These are phyloP conservation scores for Naematelia encephala DNA, from an alignment of 768 basidiomycete genomes.

Conservation along the genomic window DNA sequence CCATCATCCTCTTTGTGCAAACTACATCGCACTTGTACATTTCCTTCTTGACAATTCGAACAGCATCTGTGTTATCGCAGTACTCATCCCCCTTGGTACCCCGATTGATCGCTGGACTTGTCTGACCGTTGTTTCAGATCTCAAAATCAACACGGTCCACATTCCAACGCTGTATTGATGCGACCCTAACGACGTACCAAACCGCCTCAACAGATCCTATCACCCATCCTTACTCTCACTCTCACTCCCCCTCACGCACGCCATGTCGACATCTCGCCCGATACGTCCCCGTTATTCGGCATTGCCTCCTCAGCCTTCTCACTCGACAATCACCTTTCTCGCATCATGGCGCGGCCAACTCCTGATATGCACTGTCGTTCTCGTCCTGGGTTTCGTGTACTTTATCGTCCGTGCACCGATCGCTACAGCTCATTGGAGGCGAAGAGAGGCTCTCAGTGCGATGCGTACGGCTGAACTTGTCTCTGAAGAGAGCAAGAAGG, in stretches of 20 bases:
- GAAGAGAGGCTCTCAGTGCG: conserved; percentile 15
- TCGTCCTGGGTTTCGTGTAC: conserved; percentile 34
- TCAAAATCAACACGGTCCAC: neutral
- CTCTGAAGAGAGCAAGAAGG: conserved; percentile 1
- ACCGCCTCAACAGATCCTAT: neutral
- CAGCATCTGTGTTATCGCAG: too few relatives aligned
- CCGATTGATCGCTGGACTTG: neutral
- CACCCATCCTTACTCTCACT: neutral
- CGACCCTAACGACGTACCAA: neutral
- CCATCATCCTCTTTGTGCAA: neutral
- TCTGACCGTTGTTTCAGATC: neutral
- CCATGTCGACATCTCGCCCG: neutral
- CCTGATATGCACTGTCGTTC: conserved; percentile 33
- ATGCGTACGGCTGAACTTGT: conserved; percentile 1
- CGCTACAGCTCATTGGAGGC: conserved; percentile 9
- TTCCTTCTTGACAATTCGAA: neutral
- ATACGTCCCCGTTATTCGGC: neutral
- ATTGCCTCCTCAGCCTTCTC: neutral
- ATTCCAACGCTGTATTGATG: neutral
- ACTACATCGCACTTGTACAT: neutral
- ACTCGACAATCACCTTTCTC: conserved; percentile 30
- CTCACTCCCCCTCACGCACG: neutral
- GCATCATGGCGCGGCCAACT: conserved; percentile 46
- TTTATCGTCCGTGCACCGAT: conserved; percentile 36
- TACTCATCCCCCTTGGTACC: neutral